Evolutionary conservation across 2,329 filamentous ascomycete species (phyloP), one percentile per base, ranked within the genome.

Genomic region (Aureobasidium sp.): DNA sequence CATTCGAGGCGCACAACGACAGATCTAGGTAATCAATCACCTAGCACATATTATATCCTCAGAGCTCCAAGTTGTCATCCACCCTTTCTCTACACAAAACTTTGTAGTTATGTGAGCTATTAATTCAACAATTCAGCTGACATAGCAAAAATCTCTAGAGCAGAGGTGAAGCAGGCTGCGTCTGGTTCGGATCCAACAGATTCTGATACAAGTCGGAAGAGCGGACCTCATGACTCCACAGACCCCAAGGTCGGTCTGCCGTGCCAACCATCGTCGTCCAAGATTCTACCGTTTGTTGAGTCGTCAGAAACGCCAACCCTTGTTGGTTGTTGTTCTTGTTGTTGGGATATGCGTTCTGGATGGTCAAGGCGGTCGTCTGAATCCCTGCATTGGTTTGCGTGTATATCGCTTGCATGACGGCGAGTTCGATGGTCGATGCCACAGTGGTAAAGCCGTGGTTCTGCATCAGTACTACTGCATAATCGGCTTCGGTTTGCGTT

Each of bases 381-480:
- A 77, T 69, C 7, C 65, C 65, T 1, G 77, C 77, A 62, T 78
- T 78, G 61, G 71, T 68, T 60, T 72, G 68, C 0, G 77, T 78
- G 61, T 79, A 79, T 1, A 79, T 65, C 1, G 74, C 73, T 19
- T 73, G 67, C 57, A 74, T 73, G 7, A 79, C 75, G 2, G 70
- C 74, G 53, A 72, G 69, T 62, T 76, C 68, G 38, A 79, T 73
- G 58, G 66, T 70, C 0, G 64, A 62, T 0, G 70, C 77, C 7
- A 72, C 61, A 1, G 71, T 69, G 1, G 77, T 77, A 64, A 75
- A 77, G 2, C 77, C 78, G 62, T 80, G 77, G 4, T 74, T 71
- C 2, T 72, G 68, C 77, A 79, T 79, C 49, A 80, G 66, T 1
- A 77, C 72, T 4, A 78, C 74, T 6, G 67, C 67, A 38, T 72